These are phyloP conservation scores for Gossypium herbaceum DNA, from an alignment of 345 rosid genomes.

Conservation along the genomic window DNA sequence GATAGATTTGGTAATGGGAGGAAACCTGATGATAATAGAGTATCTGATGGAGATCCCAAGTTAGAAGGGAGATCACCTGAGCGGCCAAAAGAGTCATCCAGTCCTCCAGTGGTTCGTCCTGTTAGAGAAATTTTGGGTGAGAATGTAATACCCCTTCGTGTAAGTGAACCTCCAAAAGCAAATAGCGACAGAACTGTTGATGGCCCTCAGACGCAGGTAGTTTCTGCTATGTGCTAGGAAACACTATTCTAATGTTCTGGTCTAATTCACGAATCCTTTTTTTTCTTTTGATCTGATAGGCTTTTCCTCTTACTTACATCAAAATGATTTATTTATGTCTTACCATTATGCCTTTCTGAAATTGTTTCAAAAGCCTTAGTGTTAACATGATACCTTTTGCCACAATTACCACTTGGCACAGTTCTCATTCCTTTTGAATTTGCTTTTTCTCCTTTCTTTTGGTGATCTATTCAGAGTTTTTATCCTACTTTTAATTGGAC, in stretches of 20 bases:
- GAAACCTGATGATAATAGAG: constrained; percentile 47
- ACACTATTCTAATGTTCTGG: constrained; percentile 3
- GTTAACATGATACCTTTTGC: background rate
- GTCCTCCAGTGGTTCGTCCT: constrained; percentile 56
- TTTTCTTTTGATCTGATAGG: background rate
- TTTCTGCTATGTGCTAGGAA: constrained; percentile 18
- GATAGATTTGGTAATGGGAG: constrained; percentile 81
- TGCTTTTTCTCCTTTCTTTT: background rate
- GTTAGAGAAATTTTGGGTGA: constrained; percentile 77
- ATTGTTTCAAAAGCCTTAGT: background rate
- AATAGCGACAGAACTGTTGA: constrained; percentile 47
- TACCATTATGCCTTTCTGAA: background rate
- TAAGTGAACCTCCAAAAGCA: constrained; percentile 81
- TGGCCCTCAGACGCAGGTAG: constrained; percentile 57
- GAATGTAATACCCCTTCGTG: constrained; percentile 70
- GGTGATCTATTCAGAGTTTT: background rate
- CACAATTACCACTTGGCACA: background rate
- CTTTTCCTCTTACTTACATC: constrained; percentile 7
- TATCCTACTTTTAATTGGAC: background rate
- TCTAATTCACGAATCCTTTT: background rate
- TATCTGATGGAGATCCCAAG: constrained; percentile 47
- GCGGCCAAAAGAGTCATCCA: constrained; percentile 52
- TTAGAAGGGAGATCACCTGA: constrained; percentile 74
- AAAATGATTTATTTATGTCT: constrained; percentile 1
- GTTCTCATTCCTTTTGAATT: background rate